Conservation (phyloP, 163 green algal species). For the Scenedesmus sp. region DNA sequence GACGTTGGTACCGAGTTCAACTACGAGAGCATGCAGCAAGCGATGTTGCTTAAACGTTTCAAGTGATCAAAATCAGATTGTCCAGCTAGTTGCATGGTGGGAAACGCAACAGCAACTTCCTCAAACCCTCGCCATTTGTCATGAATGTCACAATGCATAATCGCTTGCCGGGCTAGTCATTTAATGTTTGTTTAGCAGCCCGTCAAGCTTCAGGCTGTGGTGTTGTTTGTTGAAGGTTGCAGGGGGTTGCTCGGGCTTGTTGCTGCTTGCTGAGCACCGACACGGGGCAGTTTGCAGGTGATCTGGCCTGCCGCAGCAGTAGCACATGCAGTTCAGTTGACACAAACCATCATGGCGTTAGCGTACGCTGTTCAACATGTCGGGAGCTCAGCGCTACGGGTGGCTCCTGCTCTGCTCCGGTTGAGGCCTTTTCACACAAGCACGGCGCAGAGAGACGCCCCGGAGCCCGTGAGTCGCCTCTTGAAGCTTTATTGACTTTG, state of each 20-base stretch:
- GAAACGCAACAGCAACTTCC: not conserved
- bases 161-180: not conserved
- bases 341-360: constrained; percentile 1
- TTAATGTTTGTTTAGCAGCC: not conserved
- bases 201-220: not conserved
- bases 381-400: constrained; percentile 1
- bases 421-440: constrained; percentile 33
- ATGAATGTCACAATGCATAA: constrained; percentile 11
- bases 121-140: not conserved
- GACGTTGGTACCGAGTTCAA: no score
- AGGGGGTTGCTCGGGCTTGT: not conserved
- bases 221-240: not conserved
- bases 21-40: not conserved
- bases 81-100: not conserved
- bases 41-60: not conserved
- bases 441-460: not conserved
- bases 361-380: not conserved
- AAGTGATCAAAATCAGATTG: not conserved
- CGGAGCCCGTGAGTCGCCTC: constrained; percentile 16
- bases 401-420: constrained; percentile 31
- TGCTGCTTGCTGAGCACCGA: not conserved
- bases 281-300: constrained; percentile 17
- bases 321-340: not conserved
- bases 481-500: not conserved
- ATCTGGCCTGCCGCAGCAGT: not conserved